phyloP scores from a whole-genome alignment of 805 yeast species.

The Yamadazyma ubonensis region DNA sequence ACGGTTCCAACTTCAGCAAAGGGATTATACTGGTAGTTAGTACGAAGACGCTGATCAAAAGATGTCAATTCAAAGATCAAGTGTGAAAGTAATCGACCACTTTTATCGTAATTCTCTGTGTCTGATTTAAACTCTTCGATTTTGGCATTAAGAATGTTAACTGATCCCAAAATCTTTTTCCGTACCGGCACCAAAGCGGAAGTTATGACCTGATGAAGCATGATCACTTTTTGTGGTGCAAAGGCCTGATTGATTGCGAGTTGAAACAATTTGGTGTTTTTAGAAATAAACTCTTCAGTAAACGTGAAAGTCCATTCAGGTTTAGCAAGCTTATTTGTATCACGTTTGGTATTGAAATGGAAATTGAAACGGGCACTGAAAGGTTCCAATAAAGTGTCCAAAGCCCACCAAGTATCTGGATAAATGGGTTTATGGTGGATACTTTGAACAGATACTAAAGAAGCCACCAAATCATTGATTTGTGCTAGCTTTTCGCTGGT shows the following conservation, averaged over 20 bases:
- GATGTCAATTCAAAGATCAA: constrained; percentile 54
- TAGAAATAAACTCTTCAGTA: constrained; percentile 41
- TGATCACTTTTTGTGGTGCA: constrained; percentile 23
- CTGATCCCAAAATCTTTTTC: constrained; percentile 36
- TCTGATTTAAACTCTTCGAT: constrained; percentile 16
- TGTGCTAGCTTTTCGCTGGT: constrained; percentile 1
- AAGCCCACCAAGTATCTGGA: constrained; percentile 49
- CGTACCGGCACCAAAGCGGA: constrained; percentile 48
- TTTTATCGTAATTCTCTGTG: constrained; percentile 26
- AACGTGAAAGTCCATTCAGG: constrained; percentile 72
- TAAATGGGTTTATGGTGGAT: constrained; percentile 25
- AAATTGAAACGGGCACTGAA: constrained; percentile 52
- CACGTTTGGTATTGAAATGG: constrained; percentile 57
- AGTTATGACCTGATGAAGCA: constrained; percentile 41
- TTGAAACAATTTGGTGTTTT: constrained; percentile 41
- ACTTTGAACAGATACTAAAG: constrained; percentile 33
- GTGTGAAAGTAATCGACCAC: constrained; percentile 56
- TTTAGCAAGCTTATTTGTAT: constrained; percentile 62
- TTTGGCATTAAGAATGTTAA: constrained; percentile 23
- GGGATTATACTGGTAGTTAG: constrained; percentile 48
- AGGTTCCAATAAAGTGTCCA: constrained; percentile 46
- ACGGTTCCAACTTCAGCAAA: constrained; percentile 20
- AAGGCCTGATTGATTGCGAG: constrained; percentile 38
- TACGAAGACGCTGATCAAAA: constrained; percentile 53
- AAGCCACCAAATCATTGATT: constrained; percentile 13